Conservation (phyloP, 768 basidiomycete genomes). For the Termitomyces sp. region DNA sequence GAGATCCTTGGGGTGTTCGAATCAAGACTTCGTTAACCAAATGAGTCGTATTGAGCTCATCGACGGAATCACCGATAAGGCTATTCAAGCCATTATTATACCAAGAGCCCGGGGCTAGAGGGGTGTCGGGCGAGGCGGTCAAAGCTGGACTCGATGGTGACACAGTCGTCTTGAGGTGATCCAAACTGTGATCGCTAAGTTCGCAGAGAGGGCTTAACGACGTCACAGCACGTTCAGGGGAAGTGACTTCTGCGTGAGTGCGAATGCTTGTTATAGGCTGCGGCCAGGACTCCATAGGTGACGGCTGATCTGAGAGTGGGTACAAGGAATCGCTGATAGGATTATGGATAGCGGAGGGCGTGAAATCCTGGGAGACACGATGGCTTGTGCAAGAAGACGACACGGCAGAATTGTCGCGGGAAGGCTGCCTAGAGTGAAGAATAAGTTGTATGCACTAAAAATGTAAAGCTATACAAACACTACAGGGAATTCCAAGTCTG, state of each 20-base stretch:
- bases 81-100: constrained; percentile 9
- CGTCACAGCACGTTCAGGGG: not conserved
- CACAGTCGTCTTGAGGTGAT: not conserved
- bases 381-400: not conserved
- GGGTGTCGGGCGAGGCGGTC: not conserved
- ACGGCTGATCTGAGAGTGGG: not conserved
- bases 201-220: not conserved
- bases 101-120: constrained; percentile 5
- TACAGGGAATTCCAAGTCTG: not conserved
- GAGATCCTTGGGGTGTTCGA: not conserved
- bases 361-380: not conserved
- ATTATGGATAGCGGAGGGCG: not conserved
- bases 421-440: not conserved
- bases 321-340: not conserved
- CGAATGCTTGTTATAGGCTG: not conserved
- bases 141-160: not conserved
- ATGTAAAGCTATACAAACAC: not conserved
- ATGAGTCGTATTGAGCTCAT: not conserved
- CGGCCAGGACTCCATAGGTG: not conserved
- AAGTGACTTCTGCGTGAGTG: not conserved
- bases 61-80: not conserved
- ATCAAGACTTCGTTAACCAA: not conserved
- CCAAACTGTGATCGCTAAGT: not conserved
- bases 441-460: not conserved
- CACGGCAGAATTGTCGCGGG: not conserved